Evolutionary conservation across 2,329 filamentous ascomycete genomes (phyloP).

Genomic region (Aspergillus piperis): DNA sequence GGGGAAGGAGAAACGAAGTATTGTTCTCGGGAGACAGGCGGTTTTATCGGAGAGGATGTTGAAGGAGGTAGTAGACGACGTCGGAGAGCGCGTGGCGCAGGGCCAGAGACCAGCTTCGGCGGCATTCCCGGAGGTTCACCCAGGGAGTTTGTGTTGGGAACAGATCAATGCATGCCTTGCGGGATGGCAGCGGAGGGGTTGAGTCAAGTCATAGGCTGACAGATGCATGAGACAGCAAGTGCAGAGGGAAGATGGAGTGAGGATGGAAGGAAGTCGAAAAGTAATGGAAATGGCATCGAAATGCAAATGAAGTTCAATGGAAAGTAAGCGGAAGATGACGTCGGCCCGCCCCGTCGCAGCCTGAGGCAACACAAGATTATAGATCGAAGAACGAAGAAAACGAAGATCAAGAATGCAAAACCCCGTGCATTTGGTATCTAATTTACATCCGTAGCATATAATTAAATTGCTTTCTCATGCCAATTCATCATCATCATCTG

Average conservation of each 20-base stretch:
- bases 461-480: conserved; percentile 25
- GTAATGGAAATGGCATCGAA: not conserved
- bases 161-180: not conserved
- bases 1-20: conserved; percentile 31
- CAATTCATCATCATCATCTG: conserved; percentile 57
- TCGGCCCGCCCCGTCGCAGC: conserved; percentile 1
- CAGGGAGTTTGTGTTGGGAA: not conserved
- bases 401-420: too few relatives aligned
- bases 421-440: not conserved
- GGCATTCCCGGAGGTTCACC: conserved; percentile 14
- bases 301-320: not conserved
- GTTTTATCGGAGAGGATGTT: conserved; percentile 4
- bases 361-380: not conserved
- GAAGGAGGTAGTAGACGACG: conserved; percentile 12
- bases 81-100: conserved; percentile 7
- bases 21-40: conserved; percentile 17
- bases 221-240: not conserved
- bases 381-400: not conserved
- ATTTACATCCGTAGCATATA: not conserved
- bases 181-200: not conserved
- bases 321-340: conserved; percentile 8
- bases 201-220: not conserved
- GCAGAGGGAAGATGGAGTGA: not conserved
- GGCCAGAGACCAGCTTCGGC: conserved; percentile 13
- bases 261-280: not conserved